These are phyloP conservation scores for Phalaenopsis aphrodite DNA, from an alignment of 106 monocot species.

Conservation along the genomic window DNA sequence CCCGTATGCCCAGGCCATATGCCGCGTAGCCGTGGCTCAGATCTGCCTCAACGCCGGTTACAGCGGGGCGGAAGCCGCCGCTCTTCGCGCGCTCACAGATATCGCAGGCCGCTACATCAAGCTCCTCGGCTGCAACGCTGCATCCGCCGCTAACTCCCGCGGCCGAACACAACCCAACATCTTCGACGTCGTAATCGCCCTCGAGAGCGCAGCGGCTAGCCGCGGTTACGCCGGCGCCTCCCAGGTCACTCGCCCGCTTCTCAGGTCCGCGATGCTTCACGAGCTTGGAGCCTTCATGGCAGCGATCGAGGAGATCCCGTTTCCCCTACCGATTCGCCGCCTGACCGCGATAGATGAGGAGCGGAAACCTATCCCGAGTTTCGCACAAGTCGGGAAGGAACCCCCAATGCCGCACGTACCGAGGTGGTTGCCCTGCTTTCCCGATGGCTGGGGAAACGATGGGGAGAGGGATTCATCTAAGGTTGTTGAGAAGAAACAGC, in stretches of 20 bases:
- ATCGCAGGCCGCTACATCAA: conserved; percentile 32
- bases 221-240: conserved; percentile 42
- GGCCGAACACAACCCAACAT: conserved; percentile 52
- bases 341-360: too few species aligned
- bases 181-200: conserved; percentile 32
- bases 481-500: neutral
- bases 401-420: conserved; percentile 49
- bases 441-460: conserved; percentile 6
- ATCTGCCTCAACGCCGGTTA: conserved; percentile 42
- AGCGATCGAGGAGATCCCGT: conserved; percentile 38
- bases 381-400: conserved; percentile 17
- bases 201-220: conserved; percentile 24
- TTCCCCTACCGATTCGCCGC: conserved; percentile 28
- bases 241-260: conserved; percentile 16
- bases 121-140: conserved; percentile 27
- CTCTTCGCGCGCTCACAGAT: conserved; percentile 42
- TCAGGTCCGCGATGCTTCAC: conserved; percentile 24
- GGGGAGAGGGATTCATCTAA: neutral
- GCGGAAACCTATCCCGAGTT: neutral
- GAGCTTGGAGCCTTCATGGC: conserved; percentile 35
- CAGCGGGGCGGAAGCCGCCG: conserved; percentile 28
- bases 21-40: conserved; percentile 46
- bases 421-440: conserved; percentile 58
- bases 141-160: conserved; percentile 23
- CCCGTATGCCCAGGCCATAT: conserved; percentile 18